Conservation (phyloP, 129 eudicot genomes). For the Helianthus tuberosus region DNA sequence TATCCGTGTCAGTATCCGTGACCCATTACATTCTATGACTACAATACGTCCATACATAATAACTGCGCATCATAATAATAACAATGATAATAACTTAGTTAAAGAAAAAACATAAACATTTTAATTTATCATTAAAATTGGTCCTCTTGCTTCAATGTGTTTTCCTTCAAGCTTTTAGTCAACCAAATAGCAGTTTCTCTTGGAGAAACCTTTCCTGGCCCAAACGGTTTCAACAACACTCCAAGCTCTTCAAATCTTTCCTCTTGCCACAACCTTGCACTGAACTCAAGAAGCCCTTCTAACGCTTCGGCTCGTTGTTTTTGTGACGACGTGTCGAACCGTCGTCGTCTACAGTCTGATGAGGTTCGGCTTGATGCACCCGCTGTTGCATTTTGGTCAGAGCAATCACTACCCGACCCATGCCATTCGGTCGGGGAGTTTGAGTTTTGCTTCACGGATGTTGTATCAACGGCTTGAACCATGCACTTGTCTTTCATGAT, state of each 20-base stretch:
- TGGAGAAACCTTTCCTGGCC: slow-evolving; percentile 92
- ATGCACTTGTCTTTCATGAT: slow-evolving; percentile 86
- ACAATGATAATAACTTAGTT: not conserved
- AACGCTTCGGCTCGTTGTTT: slow-evolving; percentile 89
- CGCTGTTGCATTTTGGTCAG: slow-evolving; percentile 85
- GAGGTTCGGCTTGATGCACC: slow-evolving; percentile 92
- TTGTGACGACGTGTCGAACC: slow-evolving; percentile 79
- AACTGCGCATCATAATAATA: slow-evolving; percentile 17
- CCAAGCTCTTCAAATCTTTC: slow-evolving; percentile 89
- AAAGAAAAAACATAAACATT: slow-evolving; percentile 9
- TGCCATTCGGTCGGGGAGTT: slow-evolving; percentile 48
- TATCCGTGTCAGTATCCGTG: slow-evolving; percentile 26
- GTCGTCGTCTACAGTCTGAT: slow-evolving; percentile 59
- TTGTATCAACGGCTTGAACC: slow-evolving; percentile 55
- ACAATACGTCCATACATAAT: slow-evolving; percentile 26
- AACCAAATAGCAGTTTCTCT: slow-evolving; percentile 98
- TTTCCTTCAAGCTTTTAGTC: slow-evolving; percentile 90
- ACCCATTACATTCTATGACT: slow-evolving; percentile 21
- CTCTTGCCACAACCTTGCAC: slow-evolving; percentile 83
- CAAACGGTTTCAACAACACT: slow-evolving; percentile 89
- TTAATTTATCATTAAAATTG: slow-evolving; percentile 36
- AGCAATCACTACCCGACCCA: slow-evolving; percentile 49
- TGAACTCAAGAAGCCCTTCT: slow-evolving; percentile 91
- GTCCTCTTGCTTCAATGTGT: slow-evolving; percentile 65
- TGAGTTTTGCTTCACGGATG: slow-evolving; percentile 35